Percentiles rank a stretch among this genome's conserved stretches.
Conservation (phyloP, 768 basidiomycete genomes). For the Mycena metata region DNA sequence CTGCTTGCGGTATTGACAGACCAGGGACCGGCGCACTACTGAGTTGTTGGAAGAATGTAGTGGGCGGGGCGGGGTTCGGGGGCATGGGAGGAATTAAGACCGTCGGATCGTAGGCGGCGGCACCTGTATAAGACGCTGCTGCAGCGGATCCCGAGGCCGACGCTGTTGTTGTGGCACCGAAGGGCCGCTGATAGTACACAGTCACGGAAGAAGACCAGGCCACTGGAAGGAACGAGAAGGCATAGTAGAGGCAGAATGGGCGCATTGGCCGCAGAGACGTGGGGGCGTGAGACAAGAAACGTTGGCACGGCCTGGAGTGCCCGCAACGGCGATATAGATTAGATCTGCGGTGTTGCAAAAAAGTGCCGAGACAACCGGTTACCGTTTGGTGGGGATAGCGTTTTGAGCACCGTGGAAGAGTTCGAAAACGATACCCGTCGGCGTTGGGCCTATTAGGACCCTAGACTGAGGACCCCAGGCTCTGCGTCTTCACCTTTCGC, state of each 20-base stretch:
- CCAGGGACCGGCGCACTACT: conserved; percentile 31
- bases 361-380: no score
- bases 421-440: no score
- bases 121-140: conserved; percentile 45
- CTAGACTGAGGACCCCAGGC: no score
- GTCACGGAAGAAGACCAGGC: conserved; percentile 30
- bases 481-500: no score
- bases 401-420: no score
- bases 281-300: conserved; percentile 18
- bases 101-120: conserved; percentile 50
- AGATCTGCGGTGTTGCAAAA: no score
- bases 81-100: conserved; percentile 48
- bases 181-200: conserved; percentile 32
- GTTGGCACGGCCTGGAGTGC: conserved; percentile 1
- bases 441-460: no score
- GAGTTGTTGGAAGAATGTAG: conserved; percentile 36
- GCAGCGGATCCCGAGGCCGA: conserved; percentile 28
- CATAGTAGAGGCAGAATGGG: conserved; percentile 19
- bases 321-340: conserved; percentile 1
- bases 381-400: no score
- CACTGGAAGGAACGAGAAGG: conserved; percentile 24
- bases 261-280: conserved; percentile 33
- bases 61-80: conserved; percentile 34
- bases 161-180: background rate
- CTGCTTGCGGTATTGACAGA: conserved; percentile 39